Evolutionary conservation across 805 yeast genomes (phyloP), one percentile per base, ranked within the genome.

Genomic region (Ogataea philodendri): DNA sequence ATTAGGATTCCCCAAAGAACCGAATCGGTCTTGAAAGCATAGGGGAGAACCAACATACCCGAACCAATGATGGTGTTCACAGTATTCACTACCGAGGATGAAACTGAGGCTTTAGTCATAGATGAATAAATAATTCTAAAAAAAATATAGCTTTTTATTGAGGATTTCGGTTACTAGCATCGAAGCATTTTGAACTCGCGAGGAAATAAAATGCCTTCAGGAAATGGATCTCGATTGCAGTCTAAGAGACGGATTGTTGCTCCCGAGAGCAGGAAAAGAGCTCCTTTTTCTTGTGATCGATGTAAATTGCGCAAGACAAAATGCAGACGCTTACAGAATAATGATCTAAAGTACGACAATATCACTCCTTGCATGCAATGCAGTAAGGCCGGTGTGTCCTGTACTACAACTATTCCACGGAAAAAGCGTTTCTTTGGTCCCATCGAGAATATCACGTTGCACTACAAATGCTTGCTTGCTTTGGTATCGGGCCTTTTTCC

Each of bases 51-150:
- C 15, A 84, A 67, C 26, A 83, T 65, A 1, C 94, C 94, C 0
- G 93, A 87, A 5, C 94, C 94, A 9, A 84, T 70, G 37, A 84
- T 81, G 16, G 93, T 84, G 62, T 84, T 84, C 36, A 81, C 71
- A 23, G 85, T 65, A 58, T 80, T 82, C 35, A 83, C 66, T 11
- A 76, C 63, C 2, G 90, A 81, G 1, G 89, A 81, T 2, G 53
- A 42, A 16, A 70, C 62, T 9, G 81, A 67, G 3, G 85, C 84
- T 10, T 14, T 21, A 21, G 22, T 20, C n/a, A 11, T 9, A 6
- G 29, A 26, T 26, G 5, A 26, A 26, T 13, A 8, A 3, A 6
- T 2, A 16, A 11, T 13, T 11, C 13, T 13, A 23, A n/a, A 23
- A 15, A 28, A 13, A 14, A 11, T 5, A 20, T 7, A n/a, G n/a